These are phyloP conservation scores for Coelastrella sp. DNA, from an alignment of 139 green algal genomes.

Conservation along the genomic window DNA sequence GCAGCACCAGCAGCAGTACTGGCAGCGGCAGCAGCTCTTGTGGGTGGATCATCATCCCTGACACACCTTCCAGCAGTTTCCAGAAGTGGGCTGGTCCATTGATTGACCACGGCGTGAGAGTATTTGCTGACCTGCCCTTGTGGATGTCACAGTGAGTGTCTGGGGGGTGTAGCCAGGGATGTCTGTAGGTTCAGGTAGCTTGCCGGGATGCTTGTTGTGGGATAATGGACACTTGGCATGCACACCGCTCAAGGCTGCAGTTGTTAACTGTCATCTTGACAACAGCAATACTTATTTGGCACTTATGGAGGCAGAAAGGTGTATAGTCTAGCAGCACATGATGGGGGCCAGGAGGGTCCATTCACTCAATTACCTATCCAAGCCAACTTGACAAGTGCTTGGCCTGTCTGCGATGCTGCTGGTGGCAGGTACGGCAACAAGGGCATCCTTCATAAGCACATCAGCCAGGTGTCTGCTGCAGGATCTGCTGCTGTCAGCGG, in stretches of 20 bases:
- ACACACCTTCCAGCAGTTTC: slow-evolving; percentile 1
- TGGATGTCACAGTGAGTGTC: slow-evolving; percentile 18
- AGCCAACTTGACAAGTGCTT: not conserved
- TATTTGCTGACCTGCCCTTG: slow-evolving; percentile 15
- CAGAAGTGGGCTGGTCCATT: slow-evolving; percentile 13
- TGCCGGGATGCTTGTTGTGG: too few relatives aligned
- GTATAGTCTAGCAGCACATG: too few relatives aligned
- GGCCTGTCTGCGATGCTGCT: not conserved
- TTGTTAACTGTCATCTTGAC: too few relatives aligned
- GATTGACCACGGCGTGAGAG: slow-evolving; percentile 2
- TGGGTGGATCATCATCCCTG: slow-evolving; percentile 29
- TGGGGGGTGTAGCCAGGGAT: too few relatives aligned
- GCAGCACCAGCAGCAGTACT: not conserved
- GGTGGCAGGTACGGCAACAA: slow-evolving; percentile 7
- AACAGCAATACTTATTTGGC: too few relatives aligned
- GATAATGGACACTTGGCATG: too few relatives aligned
- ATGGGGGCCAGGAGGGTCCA: too few relatives aligned
- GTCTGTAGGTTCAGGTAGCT: too few relatives aligned
- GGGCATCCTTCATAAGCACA: slow-evolving; percentile 20
- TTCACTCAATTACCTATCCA: too few relatives aligned
- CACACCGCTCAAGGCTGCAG: too few relatives aligned
- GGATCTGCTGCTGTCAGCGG: not conserved
- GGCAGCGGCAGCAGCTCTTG: slow-evolving; percentile 9
- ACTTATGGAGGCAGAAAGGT: too few relatives aligned
- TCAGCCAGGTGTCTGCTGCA: not conserved